These are phyloP conservation scores for Jamesozyma hellenica DNA, from an alignment of 805 yeast species.

Conservation along the genomic window DNA sequence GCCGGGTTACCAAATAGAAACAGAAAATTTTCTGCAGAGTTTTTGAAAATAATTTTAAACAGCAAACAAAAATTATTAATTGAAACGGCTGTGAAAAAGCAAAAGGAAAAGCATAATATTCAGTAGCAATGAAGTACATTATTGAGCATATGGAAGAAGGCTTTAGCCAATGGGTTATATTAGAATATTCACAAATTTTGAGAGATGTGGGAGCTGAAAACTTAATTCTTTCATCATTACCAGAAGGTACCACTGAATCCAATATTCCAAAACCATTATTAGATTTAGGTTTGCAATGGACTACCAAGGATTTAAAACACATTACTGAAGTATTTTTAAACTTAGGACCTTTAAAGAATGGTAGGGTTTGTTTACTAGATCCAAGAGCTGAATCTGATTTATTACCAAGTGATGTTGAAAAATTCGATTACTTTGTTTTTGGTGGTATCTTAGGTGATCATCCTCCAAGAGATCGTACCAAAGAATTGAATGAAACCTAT, in stretches of 20 bases:
- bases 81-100: too few relatives aligned
- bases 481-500: slow-evolving; percentile 67
- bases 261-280: slow-evolving; percentile 55
- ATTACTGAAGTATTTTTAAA: slow-evolving; percentile 32
- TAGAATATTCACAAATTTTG: slow-evolving; percentile 78
- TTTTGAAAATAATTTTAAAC: too few relatives aligned
- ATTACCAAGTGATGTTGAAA: slow-evolving; percentile 51
- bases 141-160: slow-evolving; percentile 98
- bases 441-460: slow-evolving; percentile 96
- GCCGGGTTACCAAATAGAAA: too few relatives aligned
- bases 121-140: slow-evolving; percentile 66
- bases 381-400: slow-evolving; percentile 76
- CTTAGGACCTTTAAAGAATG: slow-evolving; percentile 34
- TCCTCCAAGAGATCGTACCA: slow-evolving; percentile 86
- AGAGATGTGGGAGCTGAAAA: slow-evolving; percentile 74
- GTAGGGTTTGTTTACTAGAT: slow-evolving; percentile 72
- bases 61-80: too few relatives aligned
- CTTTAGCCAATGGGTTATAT: slow-evolving; percentile 88
- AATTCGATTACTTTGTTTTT: slow-evolving; percentile 82
- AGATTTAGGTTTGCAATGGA: slow-evolving; percentile 68
- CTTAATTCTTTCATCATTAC: slow-evolving; percentile 67
- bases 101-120: too few relatives aligned
- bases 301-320: slow-evolving; percentile 57
- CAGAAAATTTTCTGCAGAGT: too few relatives aligned
- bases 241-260: slow-evolving; percentile 44